phyloP scores from a whole-genome alignment of 2,329 filamentous ascomycete species.

The Fusarium poae region DNA sequence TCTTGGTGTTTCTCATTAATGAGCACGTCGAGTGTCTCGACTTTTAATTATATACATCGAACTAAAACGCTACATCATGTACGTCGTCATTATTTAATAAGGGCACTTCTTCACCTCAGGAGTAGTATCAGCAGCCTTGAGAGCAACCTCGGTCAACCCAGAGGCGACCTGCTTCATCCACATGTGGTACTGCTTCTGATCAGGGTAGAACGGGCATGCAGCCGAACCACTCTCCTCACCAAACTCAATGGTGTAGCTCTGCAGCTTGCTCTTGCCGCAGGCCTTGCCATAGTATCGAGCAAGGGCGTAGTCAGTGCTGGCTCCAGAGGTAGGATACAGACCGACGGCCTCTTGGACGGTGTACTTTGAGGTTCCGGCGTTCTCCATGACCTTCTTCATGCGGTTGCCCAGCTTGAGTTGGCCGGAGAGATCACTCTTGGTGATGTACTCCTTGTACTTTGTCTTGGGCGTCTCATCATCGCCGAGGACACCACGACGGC shows the following conservation, averaged over 20 bases:
- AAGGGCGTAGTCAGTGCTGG: slow-evolving; percentile 62
- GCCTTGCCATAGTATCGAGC: slow-evolving; percentile 56
- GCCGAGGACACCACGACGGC: slow-evolving; percentile 61
- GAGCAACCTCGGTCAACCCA: slow-evolving; percentile 63
- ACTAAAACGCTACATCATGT: background rate
- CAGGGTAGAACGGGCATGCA: slow-evolving; percentile 61
- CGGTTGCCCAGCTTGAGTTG: slow-evolving; percentile 52
- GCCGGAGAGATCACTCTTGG: slow-evolving; percentile 53
- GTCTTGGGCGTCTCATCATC: slow-evolving; percentile 51
- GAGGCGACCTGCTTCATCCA: slow-evolving; percentile 61
- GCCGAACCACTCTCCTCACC: slow-evolving; percentile 49
- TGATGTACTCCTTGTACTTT: slow-evolving; percentile 62
- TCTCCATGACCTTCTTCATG: slow-evolving; percentile 57
- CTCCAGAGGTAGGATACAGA: slow-evolving; percentile 62
- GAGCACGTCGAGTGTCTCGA: background rate
- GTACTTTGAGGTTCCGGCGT: slow-evolving; percentile 56
- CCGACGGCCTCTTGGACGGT: slow-evolving; percentile 55
- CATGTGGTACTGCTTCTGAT: slow-evolving; percentile 56
- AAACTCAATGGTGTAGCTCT: slow-evolving; percentile 63
- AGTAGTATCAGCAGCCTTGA: slow-evolving; percentile 48
- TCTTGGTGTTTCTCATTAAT: background rate
- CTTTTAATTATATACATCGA: slow-evolving; percentile 18
- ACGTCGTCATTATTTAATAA: slow-evolving; percentile 20
- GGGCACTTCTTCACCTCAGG: slow-evolving; percentile 36
- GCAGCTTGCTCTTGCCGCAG: slow-evolving; percentile 55